These are phyloP conservation scores for Fennellomyces sp. DNA, from an alignment of 371 early-diverging fungal genomes.

Conservation along the genomic window DNA sequence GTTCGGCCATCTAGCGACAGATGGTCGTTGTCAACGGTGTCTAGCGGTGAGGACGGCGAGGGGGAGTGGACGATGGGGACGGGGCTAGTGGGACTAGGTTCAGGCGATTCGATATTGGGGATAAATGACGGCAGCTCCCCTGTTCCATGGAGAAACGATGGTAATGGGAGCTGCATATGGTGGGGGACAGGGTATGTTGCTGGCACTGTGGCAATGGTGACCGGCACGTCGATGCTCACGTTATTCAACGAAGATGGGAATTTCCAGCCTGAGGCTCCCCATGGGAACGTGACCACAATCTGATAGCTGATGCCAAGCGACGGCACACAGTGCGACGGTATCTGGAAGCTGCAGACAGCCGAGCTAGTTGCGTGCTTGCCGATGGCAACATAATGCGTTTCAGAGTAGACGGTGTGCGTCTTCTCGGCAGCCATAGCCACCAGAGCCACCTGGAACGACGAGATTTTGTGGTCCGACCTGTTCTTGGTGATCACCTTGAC, in stretches of 20 bases:
- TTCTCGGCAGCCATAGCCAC: constrained; percentile 12
- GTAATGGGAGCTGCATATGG: constrained; percentile 30
- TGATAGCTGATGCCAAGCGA: constrained; percentile 38
- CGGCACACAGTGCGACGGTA: constrained; percentile 39
- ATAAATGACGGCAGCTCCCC: constrained; percentile 31
- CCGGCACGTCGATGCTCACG: constrained; percentile 21
- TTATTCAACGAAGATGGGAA: constrained; percentile 10
- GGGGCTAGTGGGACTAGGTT: constrained; percentile 25
- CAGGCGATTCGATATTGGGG: constrained; percentile 31
- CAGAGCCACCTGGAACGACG: constrained; percentile 20
- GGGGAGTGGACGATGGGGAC: constrained; percentile 10
- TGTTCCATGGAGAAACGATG: constrained; percentile 6
- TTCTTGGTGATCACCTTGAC: constrained; percentile 37
- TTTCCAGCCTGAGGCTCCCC: constrained; percentile 9
- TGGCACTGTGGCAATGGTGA: constrained; percentile 40
- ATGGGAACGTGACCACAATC: constrained; percentile 35
- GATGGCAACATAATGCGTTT: constrained; percentile 31
- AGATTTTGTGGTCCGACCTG: constrained; percentile 43
- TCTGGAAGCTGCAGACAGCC: constrained; percentile 28
- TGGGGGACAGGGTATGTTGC: constrained; percentile 21
- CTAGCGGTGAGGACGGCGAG: neutral
- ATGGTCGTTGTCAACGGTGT: constrained; percentile 9
- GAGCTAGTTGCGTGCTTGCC: constrained; percentile 22
- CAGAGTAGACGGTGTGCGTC: constrained; percentile 30
- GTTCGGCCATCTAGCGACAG: constrained; percentile 9